Evolutionary conservation across 176 grass and related monocot species (phyloP).

Genomic region (Aegilops umbellulata): DNA sequence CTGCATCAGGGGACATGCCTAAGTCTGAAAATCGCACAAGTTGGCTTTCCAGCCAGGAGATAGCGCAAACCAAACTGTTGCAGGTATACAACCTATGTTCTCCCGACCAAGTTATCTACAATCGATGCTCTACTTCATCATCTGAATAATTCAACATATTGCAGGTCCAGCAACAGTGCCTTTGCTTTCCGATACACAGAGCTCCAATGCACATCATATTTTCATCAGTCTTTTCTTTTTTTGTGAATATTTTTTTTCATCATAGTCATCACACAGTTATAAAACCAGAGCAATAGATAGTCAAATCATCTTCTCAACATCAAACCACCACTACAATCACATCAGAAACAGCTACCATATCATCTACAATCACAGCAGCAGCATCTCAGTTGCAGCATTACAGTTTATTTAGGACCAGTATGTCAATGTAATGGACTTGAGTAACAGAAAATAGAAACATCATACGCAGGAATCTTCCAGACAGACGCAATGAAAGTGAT

Average conservation of each 20-base stretch:
- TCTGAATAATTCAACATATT: slow-evolving; percentile 17
- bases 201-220: not conserved
- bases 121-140: not conserved
- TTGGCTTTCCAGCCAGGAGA: slow-evolving; percentile 60
- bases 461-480: slow-evolving; percentile 21
- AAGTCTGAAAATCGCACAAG: slow-evolving; percentile 38
- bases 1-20: slow-evolving; percentile 19
- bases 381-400: not conserved
- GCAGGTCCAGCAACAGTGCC: slow-evolving; percentile 22
- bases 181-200: not conserved
- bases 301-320: not conserved
- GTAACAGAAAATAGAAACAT: slow-evolving; percentile 19
- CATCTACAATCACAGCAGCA: not conserved
- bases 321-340: slow-evolving; percentile 2
- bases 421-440: not conserved
- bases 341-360: not conserved
- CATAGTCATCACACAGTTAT: not conserved
- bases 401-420: not conserved
- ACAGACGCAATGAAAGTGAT: not conserved
- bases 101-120: not conserved
- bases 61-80: slow-evolving; percentile 1
- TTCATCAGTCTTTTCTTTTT: too few relatives aligned
- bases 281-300: slow-evolving; percentile 17
- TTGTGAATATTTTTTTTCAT: not conserved
- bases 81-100: slow-evolving; percentile 31